Evolutionary conservation across 140 eudicot species (phyloP).

Genomic region (Cichorium intybus): DNA sequence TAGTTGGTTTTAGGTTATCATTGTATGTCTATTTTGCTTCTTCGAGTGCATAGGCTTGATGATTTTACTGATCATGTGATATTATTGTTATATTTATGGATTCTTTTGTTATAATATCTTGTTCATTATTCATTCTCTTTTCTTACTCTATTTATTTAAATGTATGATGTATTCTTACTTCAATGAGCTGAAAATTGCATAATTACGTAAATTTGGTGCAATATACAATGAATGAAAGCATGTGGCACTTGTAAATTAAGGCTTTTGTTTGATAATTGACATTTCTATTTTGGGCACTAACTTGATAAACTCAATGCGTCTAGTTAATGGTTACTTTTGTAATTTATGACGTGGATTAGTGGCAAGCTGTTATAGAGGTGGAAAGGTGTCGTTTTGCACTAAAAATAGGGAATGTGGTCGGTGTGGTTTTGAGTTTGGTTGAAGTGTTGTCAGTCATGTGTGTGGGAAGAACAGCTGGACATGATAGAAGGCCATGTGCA

Average conservation of each 20-base stretch:
- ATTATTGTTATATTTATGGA: constrained; percentile 1
- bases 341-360: too few relatives aligned
- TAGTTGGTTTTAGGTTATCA: constrained; percentile 10
- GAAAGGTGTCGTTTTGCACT: constrained; percentile 3
- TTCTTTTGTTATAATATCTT: background rate
- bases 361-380: background rate
- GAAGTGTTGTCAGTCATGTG: background rate
- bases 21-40: constrained; percentile 7
- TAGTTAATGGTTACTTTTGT: too few relatives aligned
- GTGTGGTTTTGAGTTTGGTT: background rate
- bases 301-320: too few relatives aligned
- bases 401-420: constrained; percentile 9
- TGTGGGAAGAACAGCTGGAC: constrained; percentile 7
- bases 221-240: too few relatives aligned
- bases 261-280: too few relatives aligned
- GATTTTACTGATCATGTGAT: constrained; percentile 8
- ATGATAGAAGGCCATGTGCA: constrained; percentile 16
- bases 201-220: too few relatives aligned
- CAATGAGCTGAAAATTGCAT: too few relatives aligned
- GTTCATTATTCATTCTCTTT: background rate
- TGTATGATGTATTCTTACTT: too few relatives aligned
- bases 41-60: constrained; percentile 6
- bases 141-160: too few relatives aligned
- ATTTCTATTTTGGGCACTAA: too few relatives aligned
- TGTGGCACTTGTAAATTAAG: too few relatives aligned